A percentile compares a stretch with the other conserved stretches of the same genome.
Conservation (phyloP, 2,329 filamentous ascomycete species). For the Scedosporium minutisporum region DNA sequence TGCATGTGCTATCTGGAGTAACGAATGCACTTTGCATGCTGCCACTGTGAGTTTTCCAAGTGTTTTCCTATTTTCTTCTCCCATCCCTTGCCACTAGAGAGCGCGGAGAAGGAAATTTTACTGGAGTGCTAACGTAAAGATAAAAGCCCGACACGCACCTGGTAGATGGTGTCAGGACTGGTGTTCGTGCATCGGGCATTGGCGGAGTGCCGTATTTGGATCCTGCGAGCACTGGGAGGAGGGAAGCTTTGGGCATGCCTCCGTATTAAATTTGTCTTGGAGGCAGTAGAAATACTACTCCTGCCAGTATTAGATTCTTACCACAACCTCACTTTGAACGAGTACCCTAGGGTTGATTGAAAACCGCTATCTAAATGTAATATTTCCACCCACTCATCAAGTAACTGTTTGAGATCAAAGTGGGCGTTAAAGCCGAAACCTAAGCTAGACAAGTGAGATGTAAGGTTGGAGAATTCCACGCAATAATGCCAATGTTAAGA, state of each 20-base stretch:
- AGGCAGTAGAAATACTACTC: background rate
- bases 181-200: slow-evolving; percentile 42
- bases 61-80: slow-evolving; percentile 18
- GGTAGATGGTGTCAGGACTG: slow-evolving; percentile 36
- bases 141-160: slow-evolving; percentile 40
- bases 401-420: too few relatives aligned
- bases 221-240: slow-evolving; percentile 30
- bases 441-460: too few relatives aligned
- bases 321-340: too few relatives aligned
- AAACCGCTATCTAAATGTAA: too few relatives aligned
- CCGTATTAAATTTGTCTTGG: background rate
- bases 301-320: too few relatives aligned
- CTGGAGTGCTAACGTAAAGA: background rate
- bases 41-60: slow-evolving; percentile 27
- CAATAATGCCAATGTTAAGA: too few relatives aligned
- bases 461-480: too few relatives aligned
- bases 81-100: slow-evolving; percentile 17
- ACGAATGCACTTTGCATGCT: slow-evolving; percentile 45
- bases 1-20: slow-evolving; percentile 46
- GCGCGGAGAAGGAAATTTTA: background rate
- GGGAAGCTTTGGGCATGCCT: slow-evolving; percentile 6
- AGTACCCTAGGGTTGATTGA: too few relatives aligned
- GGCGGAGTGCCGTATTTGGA: slow-evolving; percentile 46
- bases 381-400: too few relatives aligned
- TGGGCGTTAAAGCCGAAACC: too few relatives aligned